Percentiles rank a stretch among this genome's conserved stretches.
Conservation (phyloP, 208 protist species). For the Lotmaria passim region DNA sequence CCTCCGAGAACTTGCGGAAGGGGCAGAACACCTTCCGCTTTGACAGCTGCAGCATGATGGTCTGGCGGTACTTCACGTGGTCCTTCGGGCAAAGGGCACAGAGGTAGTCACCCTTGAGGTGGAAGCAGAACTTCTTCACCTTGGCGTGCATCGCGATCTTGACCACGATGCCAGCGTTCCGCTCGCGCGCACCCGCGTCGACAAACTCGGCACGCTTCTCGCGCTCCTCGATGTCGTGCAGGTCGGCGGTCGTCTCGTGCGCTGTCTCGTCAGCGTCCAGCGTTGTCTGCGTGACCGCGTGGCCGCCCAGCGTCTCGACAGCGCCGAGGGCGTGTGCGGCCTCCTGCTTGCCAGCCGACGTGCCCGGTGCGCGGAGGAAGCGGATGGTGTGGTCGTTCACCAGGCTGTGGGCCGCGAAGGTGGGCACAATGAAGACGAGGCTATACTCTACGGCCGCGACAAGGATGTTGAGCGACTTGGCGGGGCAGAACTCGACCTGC, state of each 20-base stretch:
- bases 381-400: slow-evolving; percentile 92
- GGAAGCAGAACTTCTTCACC: slow-evolving; percentile 90
- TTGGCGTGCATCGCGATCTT: slow-evolving; percentile 91
- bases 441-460: slow-evolving; percentile 88
- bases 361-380: slow-evolving; percentile 77
- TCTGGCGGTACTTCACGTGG: slow-evolving; percentile 93
- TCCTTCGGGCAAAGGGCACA: slow-evolving; percentile 93
- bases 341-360: slow-evolving; percentile 37
- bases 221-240: slow-evolving; percentile 85
- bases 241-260: slow-evolving; percentile 68
- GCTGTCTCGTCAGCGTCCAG: slow-evolving; percentile 84
- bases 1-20: slow-evolving; percentile 91
- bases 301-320: slow-evolving; percentile 69
- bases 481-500: slow-evolving; percentile 96
- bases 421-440: slow-evolving; percentile 90
- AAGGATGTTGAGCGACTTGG: slow-evolving; percentile 88
- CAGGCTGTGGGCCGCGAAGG: slow-evolving; percentile 75
- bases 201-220: slow-evolving; percentile 92
- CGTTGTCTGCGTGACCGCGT: slow-evolving; percentile 80
- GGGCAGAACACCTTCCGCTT: slow-evolving; percentile 93
- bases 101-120: slow-evolving; percentile 90
- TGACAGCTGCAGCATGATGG: slow-evolving; percentile 93
- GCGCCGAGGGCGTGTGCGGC: slow-evolving; percentile 37
- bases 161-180: slow-evolving; percentile 83
- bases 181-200: slow-evolving; percentile 74